Base-by-base conservation (phyloP, 306 rosid genomes). In the Quercus engelmannii region DNA sequence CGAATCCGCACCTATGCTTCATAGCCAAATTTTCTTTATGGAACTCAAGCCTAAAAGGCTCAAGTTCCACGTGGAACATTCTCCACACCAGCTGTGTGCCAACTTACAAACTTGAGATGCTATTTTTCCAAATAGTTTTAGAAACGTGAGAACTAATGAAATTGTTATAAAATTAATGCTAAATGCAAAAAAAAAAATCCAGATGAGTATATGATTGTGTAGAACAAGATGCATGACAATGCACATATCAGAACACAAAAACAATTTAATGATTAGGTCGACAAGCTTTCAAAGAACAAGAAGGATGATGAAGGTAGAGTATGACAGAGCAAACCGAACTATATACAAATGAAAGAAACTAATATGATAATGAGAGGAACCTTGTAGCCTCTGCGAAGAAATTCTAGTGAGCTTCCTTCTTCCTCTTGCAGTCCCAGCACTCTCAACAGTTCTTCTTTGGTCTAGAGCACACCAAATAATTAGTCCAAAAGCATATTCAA, bases 301-400 rank as follows among this genome's bases (percentile, higher is more conserved):
- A 13, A 13, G 4, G 13, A 49, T 49, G 17, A 49, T 12, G 17
- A 49, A 49, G 54, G 13, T 49, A 49, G 15, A 46, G 52, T 49
- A 49, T 13, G 15, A 49, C 17, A 12, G 54, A 49, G 54, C 54
- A 49, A 49, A 49, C 54, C 5, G 31, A 78, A 41, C 68, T 69
- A 80, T 78, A 72, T 15, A 73, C 57, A 54, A 52, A 61, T 31
- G 67, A 79, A 79, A 68, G 68, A 81, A 81, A 65, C 26, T n/a
- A 51, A 54, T 55, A 49, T 28, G 64, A 33, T 64, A 68, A 83
- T 18, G 59, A 82, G 83, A 74, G 74, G 67, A 46, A 94, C 98
- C 97, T 79, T 94, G 88, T 94, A 94, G 94, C 98, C 98, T 88
- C 92, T 86, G 72, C 97, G 98, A 70, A 94, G 97, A 88, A 94